Percentiles rank a stretch among this genome's conserved stretches.
phyloP scores from a whole-genome alignment of 495 filamentous ascomycete species.

The Penicillium herquei region DNA sequence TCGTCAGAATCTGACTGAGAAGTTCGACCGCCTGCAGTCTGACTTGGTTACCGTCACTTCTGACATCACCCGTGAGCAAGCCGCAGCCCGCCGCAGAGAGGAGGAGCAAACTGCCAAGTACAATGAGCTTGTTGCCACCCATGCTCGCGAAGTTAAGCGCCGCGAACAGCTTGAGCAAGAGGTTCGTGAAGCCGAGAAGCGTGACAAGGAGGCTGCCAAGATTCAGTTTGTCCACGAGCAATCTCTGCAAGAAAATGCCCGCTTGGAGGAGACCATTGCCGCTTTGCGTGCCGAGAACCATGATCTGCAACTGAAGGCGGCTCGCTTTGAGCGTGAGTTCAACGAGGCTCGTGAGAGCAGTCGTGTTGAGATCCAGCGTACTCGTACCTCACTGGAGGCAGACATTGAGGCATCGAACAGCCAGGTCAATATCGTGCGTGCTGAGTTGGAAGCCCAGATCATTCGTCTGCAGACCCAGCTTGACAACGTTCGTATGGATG shows the following conservation, averaged over 20 bases:
- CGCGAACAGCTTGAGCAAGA: slow-evolving; percentile 78
- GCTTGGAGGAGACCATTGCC: slow-evolving; percentile 63
- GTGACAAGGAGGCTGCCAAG: slow-evolving; percentile 67
- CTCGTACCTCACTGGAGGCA: slow-evolving; percentile 70
- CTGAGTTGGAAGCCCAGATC: slow-evolving; percentile 72
- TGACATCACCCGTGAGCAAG: slow-evolving; percentile 76
- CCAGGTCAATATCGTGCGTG: slow-evolving; percentile 75
- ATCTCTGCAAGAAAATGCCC: slow-evolving; percentile 51
- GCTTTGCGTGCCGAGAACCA: slow-evolving; percentile 67
- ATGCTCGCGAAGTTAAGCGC: slow-evolving; percentile 73
- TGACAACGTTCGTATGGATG: slow-evolving; percentile 69
- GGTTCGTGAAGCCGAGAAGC: slow-evolving; percentile 69
- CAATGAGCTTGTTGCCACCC: slow-evolving; percentile 73
- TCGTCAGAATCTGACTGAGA: slow-evolving; percentile 73
- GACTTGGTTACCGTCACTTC: slow-evolving; percentile 76
- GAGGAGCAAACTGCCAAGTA: slow-evolving; percentile 70
- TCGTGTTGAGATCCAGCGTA: slow-evolving; percentile 73
- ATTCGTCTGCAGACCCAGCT: slow-evolving; percentile 64
- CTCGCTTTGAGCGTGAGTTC: slow-evolving; percentile 77
- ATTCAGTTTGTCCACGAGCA: slow-evolving; percentile 55
- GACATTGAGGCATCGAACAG: slow-evolving; percentile 80
- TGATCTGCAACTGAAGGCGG: slow-evolving; percentile 56
- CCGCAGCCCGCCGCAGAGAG: slow-evolving; percentile 68
- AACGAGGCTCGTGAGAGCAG: slow-evolving; percentile 76
- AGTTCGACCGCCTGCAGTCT: slow-evolving; percentile 77